Percentiles rank a stretch among this genome's conserved stretches.
Conservation (phyloP, 495 filamentous ascomycete genomes). For the Glutinoglossum americanum region DNA sequence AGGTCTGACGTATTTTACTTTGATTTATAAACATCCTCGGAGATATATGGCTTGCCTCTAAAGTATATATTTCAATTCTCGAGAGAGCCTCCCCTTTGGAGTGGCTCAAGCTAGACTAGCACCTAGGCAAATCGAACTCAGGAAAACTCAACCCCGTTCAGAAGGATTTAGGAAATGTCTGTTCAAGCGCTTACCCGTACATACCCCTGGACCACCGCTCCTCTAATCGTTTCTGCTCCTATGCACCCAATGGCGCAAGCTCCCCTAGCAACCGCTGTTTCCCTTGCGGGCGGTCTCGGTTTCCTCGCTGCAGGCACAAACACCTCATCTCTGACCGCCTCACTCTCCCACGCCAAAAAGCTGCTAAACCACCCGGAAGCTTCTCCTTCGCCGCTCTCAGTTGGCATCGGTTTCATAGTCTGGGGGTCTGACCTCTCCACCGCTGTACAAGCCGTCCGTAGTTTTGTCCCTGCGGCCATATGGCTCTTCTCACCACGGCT, state of each 20-base stretch:
- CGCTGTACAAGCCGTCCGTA: constrained; percentile 21
- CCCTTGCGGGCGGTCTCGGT: constrained; percentile 44
- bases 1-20: no score
- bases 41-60: no score
- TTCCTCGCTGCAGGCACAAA: constrained; percentile 7
- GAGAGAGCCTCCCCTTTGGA: no score
- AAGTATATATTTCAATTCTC: no score
- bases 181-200: not conserved
- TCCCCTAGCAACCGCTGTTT: constrained; percentile 33
- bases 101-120: no score
- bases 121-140: not conserved
- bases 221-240: constrained; percentile 45
- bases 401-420: constrained; percentile 41
- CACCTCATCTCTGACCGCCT: constrained; percentile 5
- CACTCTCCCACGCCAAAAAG: constrained; percentile 6
- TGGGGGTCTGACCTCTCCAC: constrained; percentile 29
- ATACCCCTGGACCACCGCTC: constrained; percentile 42
- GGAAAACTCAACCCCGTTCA: not conserved
- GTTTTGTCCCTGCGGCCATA: constrained; percentile 35
- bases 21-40: no score
- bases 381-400: constrained; percentile 19
- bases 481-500: constrained; percentile 48
- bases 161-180: not conserved
- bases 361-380: not conserved
- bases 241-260: constrained; percentile 50